Evolutionary conservation across 1,139 yeast genomes (phyloP), one percentile per base, ranked within the genome.

Genomic region (Yamadazyma spencermartinsiae): DNA sequence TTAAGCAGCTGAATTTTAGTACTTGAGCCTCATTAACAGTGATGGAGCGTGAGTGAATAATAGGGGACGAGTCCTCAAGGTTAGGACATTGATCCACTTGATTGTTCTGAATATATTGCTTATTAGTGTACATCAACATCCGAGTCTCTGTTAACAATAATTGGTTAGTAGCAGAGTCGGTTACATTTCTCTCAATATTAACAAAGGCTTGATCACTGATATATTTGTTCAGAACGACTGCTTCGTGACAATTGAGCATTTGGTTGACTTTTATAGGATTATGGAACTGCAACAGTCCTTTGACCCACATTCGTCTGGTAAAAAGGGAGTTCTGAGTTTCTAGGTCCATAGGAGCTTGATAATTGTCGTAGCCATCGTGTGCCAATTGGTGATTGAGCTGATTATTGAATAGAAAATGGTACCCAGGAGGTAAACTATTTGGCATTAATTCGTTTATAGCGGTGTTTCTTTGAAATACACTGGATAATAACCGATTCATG

Each of bases 281-380:
- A 51, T 56, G 51, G 54, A 76, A 72, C 4, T 60, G 60, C 20
- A 87, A 61, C 18, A 69, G 58, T 1, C 97, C 97, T 28, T 82
- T 80, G 0, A 77, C 81, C 97, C 97, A 90, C 80, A 90, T 75
- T 25, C 97, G 65, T 43, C 94, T 65, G 18, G 63, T 62, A 54
- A 68, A 87, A 5, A 61, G 52, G 33, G 54, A 65, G 3, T 51
- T 14, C 5, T 52, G 51, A 14, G 41, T 44, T 4, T 43, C 42
- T 2, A 31, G 34, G 30, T 45, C 51, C 1, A 42, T 31, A 1
- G 96, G 96, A 1, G 92, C 81, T 56, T 86, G 95, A 50, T 82
- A 79, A 40, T 81, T 72, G 49, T 86, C 95, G 59, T 87, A 90
- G 0, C 97, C 97, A 58, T 90, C 98, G 2, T 53, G 34, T 0